Evolutionary conservation across 768 basidiomycete genomes (phyloP).

Genomic region (Tylopilus rubrobrunneus): DNA sequence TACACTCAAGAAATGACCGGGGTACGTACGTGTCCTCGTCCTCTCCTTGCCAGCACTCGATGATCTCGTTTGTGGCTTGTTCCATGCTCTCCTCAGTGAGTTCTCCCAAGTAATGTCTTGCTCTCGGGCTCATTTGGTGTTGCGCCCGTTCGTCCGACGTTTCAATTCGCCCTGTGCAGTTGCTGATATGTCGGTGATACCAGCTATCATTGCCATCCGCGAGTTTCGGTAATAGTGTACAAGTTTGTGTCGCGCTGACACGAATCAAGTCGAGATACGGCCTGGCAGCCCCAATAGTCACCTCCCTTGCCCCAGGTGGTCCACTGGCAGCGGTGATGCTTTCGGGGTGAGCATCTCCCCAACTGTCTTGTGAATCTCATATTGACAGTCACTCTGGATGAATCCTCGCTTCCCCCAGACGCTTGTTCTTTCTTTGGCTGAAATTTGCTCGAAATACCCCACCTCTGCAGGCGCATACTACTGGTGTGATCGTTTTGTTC

Average conservation of each 20-base stretch:
- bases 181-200: slow-evolving; percentile 1
- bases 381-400: slow-evolving; percentile 34
- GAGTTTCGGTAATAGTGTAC: slow-evolving; percentile 23
- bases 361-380: not conserved
- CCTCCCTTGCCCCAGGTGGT: slow-evolving; percentile 51
- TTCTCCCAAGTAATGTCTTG: not conserved
- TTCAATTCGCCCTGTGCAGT: not conserved
- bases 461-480: slow-evolving; percentile 59
- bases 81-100: slow-evolving; percentile 54
- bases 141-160: slow-evolving; percentile 26
- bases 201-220: slow-evolving; percentile 64
- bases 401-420: slow-evolving; percentile 47
- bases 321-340: slow-evolving; percentile 45
- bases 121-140: not conserved
- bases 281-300: slow-evolving; percentile 53
- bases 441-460: slow-evolving; percentile 58
- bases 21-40: not conserved
- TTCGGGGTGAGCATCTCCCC: slow-evolving; percentile 43
- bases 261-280: slow-evolving; percentile 41
- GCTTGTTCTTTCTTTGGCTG: slow-evolving; percentile 52
- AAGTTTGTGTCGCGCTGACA: slow-evolving; percentile 1
- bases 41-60: too few species aligned
- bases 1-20: too few species aligned
- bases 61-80: slow-evolving; percentile 36
- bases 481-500: slow-evolving; percentile 49